Percentiles rank a stretch among this genome's conserved stretches.
phyloP scores from a whole-genome alignment of 441 rosid species.

The Hypseocharis bilobata region DNA sequence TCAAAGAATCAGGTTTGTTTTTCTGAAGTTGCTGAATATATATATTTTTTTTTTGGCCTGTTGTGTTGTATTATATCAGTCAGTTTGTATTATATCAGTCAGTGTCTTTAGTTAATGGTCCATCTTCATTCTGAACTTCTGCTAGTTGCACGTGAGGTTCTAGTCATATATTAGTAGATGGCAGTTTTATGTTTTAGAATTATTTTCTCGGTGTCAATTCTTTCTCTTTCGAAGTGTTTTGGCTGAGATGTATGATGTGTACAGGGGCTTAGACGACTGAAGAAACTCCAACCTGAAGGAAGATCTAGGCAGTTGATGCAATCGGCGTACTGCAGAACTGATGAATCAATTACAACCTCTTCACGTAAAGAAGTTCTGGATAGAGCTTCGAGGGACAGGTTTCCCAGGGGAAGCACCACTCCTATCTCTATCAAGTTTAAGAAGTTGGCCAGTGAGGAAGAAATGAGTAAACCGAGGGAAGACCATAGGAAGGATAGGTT shows the following conservation, averaged over 20 bases:
- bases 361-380: conserved; percentile 31
- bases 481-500: conserved; percentile 33
- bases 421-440: conserved; percentile 43
- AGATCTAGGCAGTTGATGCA: conserved; percentile 34
- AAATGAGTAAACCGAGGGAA: conserved; percentile 26
- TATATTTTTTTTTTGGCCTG: neutral
- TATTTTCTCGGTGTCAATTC: neutral
- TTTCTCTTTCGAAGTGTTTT: neutral
- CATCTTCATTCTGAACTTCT: neutral
- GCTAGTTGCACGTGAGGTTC: conserved; percentile 5
- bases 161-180: too few relatives aligned
- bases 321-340: conserved; percentile 32
- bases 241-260: conserved; percentile 3
- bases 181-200: neutral
- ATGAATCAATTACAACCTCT: conserved; percentile 25
- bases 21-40: neutral
- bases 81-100: neutral
- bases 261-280: conserved; percentile 62
- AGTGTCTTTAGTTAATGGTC: neutral
- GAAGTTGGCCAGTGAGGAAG: conserved; percentile 37
- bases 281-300: conserved; percentile 50
- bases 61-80: neutral
- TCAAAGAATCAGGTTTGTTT: conserved; percentile 46
- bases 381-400: conserved; percentile 28
- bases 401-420: conserved; percentile 28